Evolutionary conservation across 2,329 filamentous ascomycete genomes (phyloP).

Genomic region (Apiospora hydei): DNA sequence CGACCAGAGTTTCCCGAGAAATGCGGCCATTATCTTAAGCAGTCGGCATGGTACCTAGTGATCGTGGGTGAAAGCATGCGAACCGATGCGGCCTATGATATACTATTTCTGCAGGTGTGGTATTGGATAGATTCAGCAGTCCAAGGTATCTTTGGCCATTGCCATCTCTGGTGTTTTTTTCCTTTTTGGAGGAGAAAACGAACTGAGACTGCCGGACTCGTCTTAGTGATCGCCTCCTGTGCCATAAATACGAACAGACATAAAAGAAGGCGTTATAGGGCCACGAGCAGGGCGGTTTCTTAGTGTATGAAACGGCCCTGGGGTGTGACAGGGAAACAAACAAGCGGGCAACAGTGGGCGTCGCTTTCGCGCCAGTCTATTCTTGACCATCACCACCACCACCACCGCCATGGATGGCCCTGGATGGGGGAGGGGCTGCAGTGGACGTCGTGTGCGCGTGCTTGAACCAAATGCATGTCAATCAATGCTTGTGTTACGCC

Average conservation of each 20-base stretch:
- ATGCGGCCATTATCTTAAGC: neutral
- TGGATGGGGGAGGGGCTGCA: neutral
- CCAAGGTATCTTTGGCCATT: neutral
- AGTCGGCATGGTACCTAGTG: neutral
- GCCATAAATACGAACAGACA: conserved; percentile 14
- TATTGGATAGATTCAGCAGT: neutral
- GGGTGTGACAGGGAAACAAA: conserved; percentile 12
- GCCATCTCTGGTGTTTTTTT: neutral
- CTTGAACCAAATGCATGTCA: neutral
- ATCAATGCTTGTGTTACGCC: neutral
- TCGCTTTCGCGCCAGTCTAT: conserved; percentile 3
- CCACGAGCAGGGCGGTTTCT: neutral
- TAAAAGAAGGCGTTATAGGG: conserved; percentile 8
- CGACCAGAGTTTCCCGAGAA: neutral
- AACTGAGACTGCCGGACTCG: neutral
- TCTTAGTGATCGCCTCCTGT: conserved; percentile 4
- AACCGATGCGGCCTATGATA: neutral
- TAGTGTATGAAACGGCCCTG: conserved; percentile 9
- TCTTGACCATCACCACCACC: neutral
- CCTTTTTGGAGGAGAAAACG: neutral
- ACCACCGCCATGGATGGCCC: neutral
- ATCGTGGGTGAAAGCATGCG: neutral
- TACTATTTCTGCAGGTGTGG: neutral
- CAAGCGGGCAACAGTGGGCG: conserved; percentile 18
- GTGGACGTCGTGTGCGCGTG: neutral